Percentiles rank a stretch among this genome's conserved stretches.
These are phyloP conservation scores for Calonectria henricotiae DNA, from an alignment of 2,329 filamentous ascomycete genomes.

Conservation along the genomic window DNA sequence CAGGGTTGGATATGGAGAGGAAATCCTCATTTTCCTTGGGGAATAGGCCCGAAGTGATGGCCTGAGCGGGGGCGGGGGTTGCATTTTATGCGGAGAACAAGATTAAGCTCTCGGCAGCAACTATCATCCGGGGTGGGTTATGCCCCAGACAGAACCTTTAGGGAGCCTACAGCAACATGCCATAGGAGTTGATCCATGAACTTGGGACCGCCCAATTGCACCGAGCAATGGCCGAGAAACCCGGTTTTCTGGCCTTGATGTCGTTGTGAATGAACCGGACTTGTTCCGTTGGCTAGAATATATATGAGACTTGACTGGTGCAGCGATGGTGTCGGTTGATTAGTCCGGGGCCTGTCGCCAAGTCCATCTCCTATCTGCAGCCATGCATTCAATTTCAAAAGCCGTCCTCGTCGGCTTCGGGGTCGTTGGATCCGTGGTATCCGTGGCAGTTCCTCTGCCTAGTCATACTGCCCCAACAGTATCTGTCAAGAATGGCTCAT, in stretches of 20 bases:
- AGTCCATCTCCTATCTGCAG: background rate
- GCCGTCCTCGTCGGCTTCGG: conserved; percentile 24
- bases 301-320: conserved; percentile 6
- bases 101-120: conserved; percentile 25
- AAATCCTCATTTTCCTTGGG: background rate
- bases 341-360: background rate
- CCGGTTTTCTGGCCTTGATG: background rate
- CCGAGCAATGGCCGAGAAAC: conserved; percentile 33
- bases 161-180: background rate
- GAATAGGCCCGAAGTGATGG: conserved; percentile 37
- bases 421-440: conserved; percentile 17
- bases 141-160: conserved; percentile 7
- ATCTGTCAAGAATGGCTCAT: conserved; percentile 47
- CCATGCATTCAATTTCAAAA: conserved; percentile 26
- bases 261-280: background rate
- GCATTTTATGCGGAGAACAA: conserved; percentile 33
- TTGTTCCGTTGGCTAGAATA: background rate
- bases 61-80: conserved; percentile 37
- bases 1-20: conserved; percentile 1
- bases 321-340: background rate
- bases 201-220: conserved; percentile 12
- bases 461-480: conserved; percentile 35
- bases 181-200: background rate
- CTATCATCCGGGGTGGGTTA: conserved; percentile 3
- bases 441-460: conserved; percentile 13